A percentile compares a stretch with the other conserved stretches of the same genome.
Evolutionary conservation across 2,329 filamentous ascomycete genomes (phyloP).

Genomic region (Chaetomium globosum): DNA sequence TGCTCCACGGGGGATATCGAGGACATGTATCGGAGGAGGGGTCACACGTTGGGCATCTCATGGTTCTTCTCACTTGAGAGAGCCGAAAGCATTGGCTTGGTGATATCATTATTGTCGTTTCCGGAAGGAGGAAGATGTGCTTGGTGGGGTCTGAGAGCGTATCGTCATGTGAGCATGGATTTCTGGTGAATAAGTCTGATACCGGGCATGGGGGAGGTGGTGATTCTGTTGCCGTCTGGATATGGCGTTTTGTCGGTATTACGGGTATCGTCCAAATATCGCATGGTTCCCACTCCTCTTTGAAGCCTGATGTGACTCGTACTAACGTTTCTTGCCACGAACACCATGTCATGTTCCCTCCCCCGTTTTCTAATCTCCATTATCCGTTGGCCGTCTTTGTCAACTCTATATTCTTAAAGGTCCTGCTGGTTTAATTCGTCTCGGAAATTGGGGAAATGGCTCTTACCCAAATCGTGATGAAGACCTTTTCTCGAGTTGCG

Average conservation of each 20-base stretch:
- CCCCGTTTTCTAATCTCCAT: too few relatives aligned
- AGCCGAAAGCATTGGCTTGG: not conserved
- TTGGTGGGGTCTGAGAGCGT: not conserved
- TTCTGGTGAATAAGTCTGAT: conserved; percentile 1
- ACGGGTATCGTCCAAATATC: not conserved
- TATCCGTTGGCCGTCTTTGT: not conserved
- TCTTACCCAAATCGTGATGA: not conserved
- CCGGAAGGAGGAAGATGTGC: not conserved
- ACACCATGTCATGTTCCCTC: too few relatives aligned
- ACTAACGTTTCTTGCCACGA: too few relatives aligned
- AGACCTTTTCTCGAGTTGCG: not conserved
- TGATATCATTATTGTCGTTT: not conserved
- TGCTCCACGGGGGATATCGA: conserved; percentile 3
- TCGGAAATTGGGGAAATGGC: not conserved
- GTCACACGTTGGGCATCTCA: not conserved
- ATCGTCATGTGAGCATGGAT: not conserved
- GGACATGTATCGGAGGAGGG: conserved; percentile 1
- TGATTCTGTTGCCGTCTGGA: not conserved
- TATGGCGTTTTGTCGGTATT: not conserved
- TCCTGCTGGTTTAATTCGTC: not conserved
- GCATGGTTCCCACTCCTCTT: not conserved
- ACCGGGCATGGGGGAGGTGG: not conserved
- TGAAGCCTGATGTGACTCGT: not conserved
- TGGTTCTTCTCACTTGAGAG: not conserved
- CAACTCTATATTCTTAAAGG: not conserved